Conservation (phyloP, 176 grass and related monocot species). For the Sorghum bicolor region Sorghum_bicolor_NCBIv3 NC_012870.2:67851001-67851500, state of each 20-base stretch:
- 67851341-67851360: conserved; percentile 19
- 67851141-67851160: conserved; percentile 40
- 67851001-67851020: neutral
- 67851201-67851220: conserved; percentile 99
- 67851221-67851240: conserved; percentile 99
- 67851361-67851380: conserved; percentile 35
- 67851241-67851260: conserved; percentile 99
- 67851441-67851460: conserved; percentile 97
- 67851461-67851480: conserved; percentile 98
- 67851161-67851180: conserved; percentile 99
- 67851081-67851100: neutral
- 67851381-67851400: conserved; percentile 99
- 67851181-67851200: conserved; percentile 99
- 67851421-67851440: conserved; percentile 88
- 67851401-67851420: conserved; percentile 94
- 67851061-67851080: conserved; percentile 16
- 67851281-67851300: conserved; percentile 91
- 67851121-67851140: conserved; percentile 18
- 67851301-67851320: conserved; percentile 91
- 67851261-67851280: conserved; percentile 99
- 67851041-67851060: conserved; percentile 32
- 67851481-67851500: conserved; percentile 98
- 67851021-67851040: neutral
- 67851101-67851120: conserved; percentile 4
- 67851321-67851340: conserved; percentile 12